Conservation (phyloP, 768 basidiomycete species). For the Austroboletus eburneus region DNA sequence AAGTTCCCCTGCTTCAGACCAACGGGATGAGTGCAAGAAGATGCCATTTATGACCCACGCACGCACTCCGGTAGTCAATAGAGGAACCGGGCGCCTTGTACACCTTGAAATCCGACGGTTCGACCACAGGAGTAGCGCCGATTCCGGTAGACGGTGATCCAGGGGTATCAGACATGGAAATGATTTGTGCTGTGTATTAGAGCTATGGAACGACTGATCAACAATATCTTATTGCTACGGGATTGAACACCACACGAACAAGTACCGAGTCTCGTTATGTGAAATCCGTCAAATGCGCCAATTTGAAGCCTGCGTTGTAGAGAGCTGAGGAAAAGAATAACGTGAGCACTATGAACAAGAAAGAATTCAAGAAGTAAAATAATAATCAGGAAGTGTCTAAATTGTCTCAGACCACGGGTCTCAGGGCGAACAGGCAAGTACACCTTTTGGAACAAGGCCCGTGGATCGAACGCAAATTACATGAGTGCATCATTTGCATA, state of each 20-base stretch:
- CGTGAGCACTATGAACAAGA: constrained; percentile 5
- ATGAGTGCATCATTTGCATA: constrained; percentile 48
- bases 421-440: constrained; percentile 74
- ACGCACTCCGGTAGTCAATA: constrained; percentile 33
- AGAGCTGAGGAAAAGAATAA: not conserved
- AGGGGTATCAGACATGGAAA: constrained; percentile 26
- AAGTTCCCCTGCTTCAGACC: constrained; percentile 40
- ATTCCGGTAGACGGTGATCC: constrained; percentile 2
- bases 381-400: constrained; percentile 47
- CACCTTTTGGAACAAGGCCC: constrained; percentile 63
- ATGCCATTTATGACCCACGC: not conserved
- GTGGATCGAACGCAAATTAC: constrained; percentile 91
- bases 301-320: not conserved
- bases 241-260: constrained; percentile 10
- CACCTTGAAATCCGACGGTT: constrained; percentile 40
- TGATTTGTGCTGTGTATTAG: constrained; percentile 8
- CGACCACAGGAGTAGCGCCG: not conserved
- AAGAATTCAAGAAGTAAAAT: no score
- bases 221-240: constrained; percentile 11
- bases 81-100: constrained; percentile 42
- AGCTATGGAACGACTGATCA: constrained; percentile 15
- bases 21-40: constrained; percentile 1
- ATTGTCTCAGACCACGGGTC: constrained; percentile 69
- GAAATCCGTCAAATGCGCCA: constrained; percentile 1
- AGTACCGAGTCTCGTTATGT: not conserved